Evolutionary conservation across 768 basidiomycete genomes (phyloP).

Genomic region (Tylopilus subfusipes): DNA sequence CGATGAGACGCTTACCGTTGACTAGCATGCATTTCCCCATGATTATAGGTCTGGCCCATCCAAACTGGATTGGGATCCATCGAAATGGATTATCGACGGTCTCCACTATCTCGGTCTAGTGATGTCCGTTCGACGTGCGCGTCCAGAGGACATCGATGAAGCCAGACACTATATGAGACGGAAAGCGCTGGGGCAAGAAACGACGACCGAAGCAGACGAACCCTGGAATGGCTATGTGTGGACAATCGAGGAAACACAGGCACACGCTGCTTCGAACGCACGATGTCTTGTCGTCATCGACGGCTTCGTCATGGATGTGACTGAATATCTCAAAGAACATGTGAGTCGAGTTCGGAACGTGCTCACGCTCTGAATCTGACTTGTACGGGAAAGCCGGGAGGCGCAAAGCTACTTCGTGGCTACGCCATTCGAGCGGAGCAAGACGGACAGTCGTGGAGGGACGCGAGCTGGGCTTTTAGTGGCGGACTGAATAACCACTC

Average conservation of each 20-base stretch:
- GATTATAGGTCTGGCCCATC: slow-evolving; percentile 13
- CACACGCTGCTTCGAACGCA: background rate
- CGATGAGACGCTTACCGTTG: slow-evolving; percentile 1
- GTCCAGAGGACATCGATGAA: slow-evolving; percentile 7
- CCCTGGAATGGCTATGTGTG: slow-evolving; percentile 4
- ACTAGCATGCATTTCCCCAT: slow-evolving; percentile 13
- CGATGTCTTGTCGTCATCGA: slow-evolving; percentile 8
- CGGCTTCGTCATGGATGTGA: slow-evolving; percentile 7
- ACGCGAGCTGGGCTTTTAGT: slow-evolving; percentile 10
- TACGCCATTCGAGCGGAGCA: background rate
- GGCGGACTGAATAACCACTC: slow-evolving; percentile 11
- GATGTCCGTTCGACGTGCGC: slow-evolving; percentile 4
- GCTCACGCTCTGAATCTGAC: background rate
- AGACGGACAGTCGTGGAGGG: background rate
- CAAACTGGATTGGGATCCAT: slow-evolving; percentile 12
- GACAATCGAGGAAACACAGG: background rate
- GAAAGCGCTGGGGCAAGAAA: background rate
- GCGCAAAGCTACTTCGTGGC: background rate
- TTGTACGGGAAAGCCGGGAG: slow-evolving; percentile 2
- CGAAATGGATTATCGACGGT: slow-evolving; percentile 11
- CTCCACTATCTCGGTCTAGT: slow-evolving; percentile 7
- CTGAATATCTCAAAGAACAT: slow-evolving; percentile 5
- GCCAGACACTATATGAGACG: slow-evolving; percentile 4
- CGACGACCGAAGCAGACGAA: background rate
- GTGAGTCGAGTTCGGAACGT: background rate